Base-by-base conservation (phyloP, 768 basidiomycete species). In the Boletus coccyginus region DNA sequence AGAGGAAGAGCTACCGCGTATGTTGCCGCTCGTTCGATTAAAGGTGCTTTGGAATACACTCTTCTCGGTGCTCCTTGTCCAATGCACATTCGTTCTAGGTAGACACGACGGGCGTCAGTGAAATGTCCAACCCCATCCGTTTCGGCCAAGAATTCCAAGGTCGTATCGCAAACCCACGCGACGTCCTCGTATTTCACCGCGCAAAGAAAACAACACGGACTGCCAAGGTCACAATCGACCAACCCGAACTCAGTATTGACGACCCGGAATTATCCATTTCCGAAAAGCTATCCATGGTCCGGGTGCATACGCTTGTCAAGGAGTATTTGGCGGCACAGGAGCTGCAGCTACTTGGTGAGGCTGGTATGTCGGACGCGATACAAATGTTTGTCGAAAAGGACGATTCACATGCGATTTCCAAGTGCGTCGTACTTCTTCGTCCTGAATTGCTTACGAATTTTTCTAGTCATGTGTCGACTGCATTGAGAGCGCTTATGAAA, bases 301-400 rank as follows among this genome's bases (percentile, higher is more conserved):
- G 92, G 27, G 94, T 99, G 68, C 86, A 87, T 61, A 90, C 88
- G 41, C 81, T 99, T 21, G 97, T 99, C 44, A 82, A 86, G 69
- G 92, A 98, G 73, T 98, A 96, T 70, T 74, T 99, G 46, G 79
- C 86, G 8, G 94, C 92, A 48, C 97, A 98, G 75, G 92, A 95
- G 70, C 74, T 98, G 66, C 94, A 97, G 75, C 74, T 98, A 49
- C 75, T 98, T 17, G 92, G 90, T 1, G 94, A 97, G 74, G 78
- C 80, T 41, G 94, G 89, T 27, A 91, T 99, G 89, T 88, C 87
- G 40, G 91, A 94, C 68, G 97, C 97, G 7, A 94, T 99, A 50
- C 87, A 92, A 76, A 81, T 87, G 72, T 98, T 91, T 73, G 95
- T 99, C 56, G 95, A 98, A 71, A 99, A 99, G 78, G 96, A 98